Base-by-base conservation (phyloP, 129 eudicot species). In the Lonicera japonica region DNA sequence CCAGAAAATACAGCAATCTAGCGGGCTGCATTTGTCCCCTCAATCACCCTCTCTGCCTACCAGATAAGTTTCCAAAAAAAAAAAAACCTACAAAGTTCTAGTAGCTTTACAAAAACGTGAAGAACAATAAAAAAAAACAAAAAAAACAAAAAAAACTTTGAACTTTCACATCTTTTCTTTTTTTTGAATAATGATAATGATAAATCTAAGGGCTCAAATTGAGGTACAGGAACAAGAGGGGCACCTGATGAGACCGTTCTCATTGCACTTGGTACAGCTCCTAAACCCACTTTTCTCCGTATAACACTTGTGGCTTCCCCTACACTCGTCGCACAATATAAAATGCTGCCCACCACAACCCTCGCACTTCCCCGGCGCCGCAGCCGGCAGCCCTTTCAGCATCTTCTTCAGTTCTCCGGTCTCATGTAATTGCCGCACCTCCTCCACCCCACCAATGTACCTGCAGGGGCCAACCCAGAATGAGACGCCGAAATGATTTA, bases 181-280 rank as follows among this genome's bases (percentile, higher is more conserved):
- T 29, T 29, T 29, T 29, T 29, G 36, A 29, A 43, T 8, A 12
- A 14, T 65, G 23, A 66, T n/a, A 58, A 52, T 21, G 58, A 47
- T 66, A 69, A 45, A 50, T 72, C 47, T 70, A 41, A 69, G 56
- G 63, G 54, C 36, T 3, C 73, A 29, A 63, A 67, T 46, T 3
- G 77, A 61, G 5, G 71, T 68, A 55, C 51, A 77, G 61, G 73
- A 77, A 72, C 99, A 94, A 65, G 75, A 70, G 24, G 92, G 80
- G 87, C 99, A 94, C 87, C 92, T 88, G 76, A 94, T 66, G 71
- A 94, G 74, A 64, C 99, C 99, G 61, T 88, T 94, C 73, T 85
- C 92, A 29, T 29, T 29, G 36, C 36, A 29, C 36, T 2, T 6
- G 4, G 36, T 29, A 29, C 36, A 29, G 36, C 36, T 29, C 36